phyloP scores from a whole-genome alignment of 495 filamentous ascomycete species.

The Penicillium taxi region DNA sequence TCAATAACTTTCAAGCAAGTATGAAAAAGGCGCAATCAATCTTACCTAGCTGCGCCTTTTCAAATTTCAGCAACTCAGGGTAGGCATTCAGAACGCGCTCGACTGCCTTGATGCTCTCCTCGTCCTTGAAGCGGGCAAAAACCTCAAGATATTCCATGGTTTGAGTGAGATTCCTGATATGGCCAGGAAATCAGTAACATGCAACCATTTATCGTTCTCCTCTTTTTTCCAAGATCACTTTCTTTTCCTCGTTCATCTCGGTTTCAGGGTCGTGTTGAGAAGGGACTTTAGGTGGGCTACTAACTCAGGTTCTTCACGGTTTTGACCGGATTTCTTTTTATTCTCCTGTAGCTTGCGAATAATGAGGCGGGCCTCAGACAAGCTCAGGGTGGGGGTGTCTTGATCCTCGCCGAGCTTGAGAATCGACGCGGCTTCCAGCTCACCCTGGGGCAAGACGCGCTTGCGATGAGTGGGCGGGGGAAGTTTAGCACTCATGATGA shows the following conservation, averaged over 20 bases:
- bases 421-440: conserved; percentile 77
- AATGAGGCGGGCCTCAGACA: conserved; percentile 85
- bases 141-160: conserved; percentile 86
- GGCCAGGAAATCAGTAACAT: conserved; percentile 2
- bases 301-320: conserved; percentile 47
- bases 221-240: not conserved
- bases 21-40: conserved; percentile 8
- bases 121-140: conserved; percentile 90
- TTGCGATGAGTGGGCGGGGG: conserved; percentile 57
- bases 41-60: conserved; percentile 85
- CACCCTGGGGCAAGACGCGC: conserved; percentile 63
- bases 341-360: conserved; percentile 77
- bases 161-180: conserved; percentile 56
- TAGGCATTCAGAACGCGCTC: conserved; percentile 71
- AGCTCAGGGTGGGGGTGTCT: conserved; percentile 74
- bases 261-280: conserved; percentile 2
- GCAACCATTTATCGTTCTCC: conserved; percentile 4
- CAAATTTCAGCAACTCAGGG: conserved; percentile 78
- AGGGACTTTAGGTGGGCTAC: conserved; percentile 9
- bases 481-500: conserved; percentile 33
- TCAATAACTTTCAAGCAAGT: not conserved
- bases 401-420: conserved; percentile 89
- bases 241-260: not conserved
- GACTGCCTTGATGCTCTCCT: conserved; percentile 87
- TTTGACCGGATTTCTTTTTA: conserved; percentile 38